Conservation (phyloP, 1,284 basidiomycete species). For the Apiotrichum gamsii region DNA sequence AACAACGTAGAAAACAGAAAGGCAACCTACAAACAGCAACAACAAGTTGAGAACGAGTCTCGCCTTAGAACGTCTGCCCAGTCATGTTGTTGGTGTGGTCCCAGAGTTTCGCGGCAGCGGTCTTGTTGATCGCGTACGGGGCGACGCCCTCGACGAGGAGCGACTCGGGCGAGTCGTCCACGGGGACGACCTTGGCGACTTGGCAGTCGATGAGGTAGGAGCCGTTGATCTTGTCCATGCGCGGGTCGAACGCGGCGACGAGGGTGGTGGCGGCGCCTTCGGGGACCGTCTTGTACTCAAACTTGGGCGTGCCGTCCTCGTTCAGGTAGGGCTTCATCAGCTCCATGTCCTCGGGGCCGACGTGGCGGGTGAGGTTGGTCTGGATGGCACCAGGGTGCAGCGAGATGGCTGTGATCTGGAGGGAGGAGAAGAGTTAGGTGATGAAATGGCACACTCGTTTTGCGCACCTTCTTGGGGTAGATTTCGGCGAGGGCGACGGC, state of each 20-base stretch:
- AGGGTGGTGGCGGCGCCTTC: slow-evolving; percentile 11
- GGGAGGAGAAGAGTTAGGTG: too few relatives aligned
- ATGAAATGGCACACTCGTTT: background rate
- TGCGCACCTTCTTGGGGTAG: slow-evolving; percentile 1
- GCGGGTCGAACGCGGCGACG: slow-evolving; percentile 9
- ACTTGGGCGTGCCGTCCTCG: slow-evolving; percentile 4
- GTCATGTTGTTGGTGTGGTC: slow-evolving; percentile 1
- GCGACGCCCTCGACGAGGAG: background rate
- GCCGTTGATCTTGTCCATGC: slow-evolving; percentile 1
- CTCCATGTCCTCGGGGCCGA: slow-evolving; percentile 4
- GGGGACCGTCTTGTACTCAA: slow-evolving; percentile 1
- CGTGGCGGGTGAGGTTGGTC: slow-evolving; percentile 7
- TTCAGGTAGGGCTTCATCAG: background rate
- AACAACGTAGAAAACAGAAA: too few relatives aligned
- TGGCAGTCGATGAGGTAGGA: slow-evolving; percentile 8
- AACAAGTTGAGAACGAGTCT: too few relatives aligned
- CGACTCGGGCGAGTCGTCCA: background rate
- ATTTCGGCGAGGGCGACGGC: slow-evolving; percentile 6
- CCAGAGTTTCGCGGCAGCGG: slow-evolving; percentile 1
- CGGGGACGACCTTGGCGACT: background rate
- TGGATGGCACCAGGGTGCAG: slow-evolving; percentile 5
- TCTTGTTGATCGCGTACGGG: slow-evolving; percentile 2
- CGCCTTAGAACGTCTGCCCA: slow-evolving; percentile 1
- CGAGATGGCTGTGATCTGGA: too few relatives aligned
- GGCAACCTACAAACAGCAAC: too few relatives aligned